Evolutionary conservation across 2,329 filamentous ascomycete genomes (phyloP).

Genomic region (Berkeleyomyces rouxiae): DNA sequence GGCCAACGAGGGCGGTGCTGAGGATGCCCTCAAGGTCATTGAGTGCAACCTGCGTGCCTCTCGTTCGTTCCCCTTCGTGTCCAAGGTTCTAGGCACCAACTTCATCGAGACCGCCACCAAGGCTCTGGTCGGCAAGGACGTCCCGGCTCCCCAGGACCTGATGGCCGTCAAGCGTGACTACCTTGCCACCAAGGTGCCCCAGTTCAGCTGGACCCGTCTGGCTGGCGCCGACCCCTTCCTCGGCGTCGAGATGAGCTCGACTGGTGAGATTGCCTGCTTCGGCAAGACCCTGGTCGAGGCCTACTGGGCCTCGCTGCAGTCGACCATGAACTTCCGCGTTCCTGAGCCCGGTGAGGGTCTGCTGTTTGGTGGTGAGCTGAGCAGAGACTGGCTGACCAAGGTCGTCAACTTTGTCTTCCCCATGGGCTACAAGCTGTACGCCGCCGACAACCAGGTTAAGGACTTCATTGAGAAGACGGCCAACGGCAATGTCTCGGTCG

Average conservation of each 20-base stretch:
- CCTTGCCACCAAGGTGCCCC: constrained; percentile 90
- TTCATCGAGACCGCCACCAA: constrained; percentile 94
- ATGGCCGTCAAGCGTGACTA: constrained; percentile 86
- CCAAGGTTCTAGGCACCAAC: constrained; percentile 90
- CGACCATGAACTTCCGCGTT: constrained; percentile 88
- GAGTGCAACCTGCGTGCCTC: constrained; percentile 97
- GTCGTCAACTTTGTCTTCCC: constrained; percentile 79
- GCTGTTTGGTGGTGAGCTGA: constrained; percentile 74
- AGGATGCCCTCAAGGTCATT: constrained; percentile 71
- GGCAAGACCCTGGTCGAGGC: constrained; percentile 90
- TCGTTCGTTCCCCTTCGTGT: constrained; percentile 94
- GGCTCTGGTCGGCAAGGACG: constrained; percentile 69
- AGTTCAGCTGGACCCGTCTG: constrained; percentile 97
- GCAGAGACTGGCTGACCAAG: constrained; percentile 52
- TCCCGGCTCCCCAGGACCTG: constrained; percentile 71
- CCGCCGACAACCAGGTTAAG: constrained; percentile 70
- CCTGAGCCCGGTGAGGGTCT: constrained; percentile 90
- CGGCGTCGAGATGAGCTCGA: constrained; percentile 93
- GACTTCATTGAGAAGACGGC: constrained; percentile 56
- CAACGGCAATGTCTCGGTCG: constrained; percentile 53
- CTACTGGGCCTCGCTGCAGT: constrained; percentile 93
- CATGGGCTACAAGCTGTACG: constrained; percentile 87
- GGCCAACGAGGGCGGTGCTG: constrained; percentile 58
- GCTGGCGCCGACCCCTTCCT: constrained; percentile 95
- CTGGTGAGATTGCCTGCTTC: constrained; percentile 97